A percentile compares a stretch with the other conserved stretches of the same genome.
phyloP scores from a whole-genome alignment of 2,329 filamentous ascomycete genomes.

The Aspergillus piperis region DNA sequence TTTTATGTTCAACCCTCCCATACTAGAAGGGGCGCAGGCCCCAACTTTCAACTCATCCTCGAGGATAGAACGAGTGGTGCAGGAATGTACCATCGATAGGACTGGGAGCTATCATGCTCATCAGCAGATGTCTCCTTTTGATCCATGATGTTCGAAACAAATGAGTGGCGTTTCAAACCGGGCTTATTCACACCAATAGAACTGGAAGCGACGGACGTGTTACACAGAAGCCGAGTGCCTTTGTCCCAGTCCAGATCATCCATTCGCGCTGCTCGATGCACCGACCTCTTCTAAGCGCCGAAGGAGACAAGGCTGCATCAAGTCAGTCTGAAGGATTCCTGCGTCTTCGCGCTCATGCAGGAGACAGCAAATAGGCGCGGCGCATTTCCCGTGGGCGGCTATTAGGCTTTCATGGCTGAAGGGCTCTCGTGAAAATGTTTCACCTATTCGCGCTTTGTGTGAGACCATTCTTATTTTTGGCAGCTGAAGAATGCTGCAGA shows the following conservation, averaged over 20 bases:
- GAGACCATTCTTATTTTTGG: slow-evolving; percentile 1
- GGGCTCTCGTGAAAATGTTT: background rate
- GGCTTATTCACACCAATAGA: background rate
- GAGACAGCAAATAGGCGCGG: slow-evolving; percentile 5
- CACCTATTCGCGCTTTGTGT: background rate
- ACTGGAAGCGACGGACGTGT: background rate
- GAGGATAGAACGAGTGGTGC: no score
- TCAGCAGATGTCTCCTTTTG: no score
- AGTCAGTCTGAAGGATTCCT: slow-evolving; percentile 1
- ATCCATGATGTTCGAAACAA: no score
- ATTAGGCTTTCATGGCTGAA: background rate
- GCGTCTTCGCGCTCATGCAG: background rate
- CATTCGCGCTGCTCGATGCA: background rate
- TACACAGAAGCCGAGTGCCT: background rate
- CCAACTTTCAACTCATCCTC: no score
- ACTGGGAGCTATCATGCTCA: background rate
- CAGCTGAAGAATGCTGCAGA: background rate
- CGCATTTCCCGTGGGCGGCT: background rate
- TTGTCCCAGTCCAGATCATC: background rate
- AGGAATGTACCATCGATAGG: no score
- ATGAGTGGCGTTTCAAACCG: background rate
- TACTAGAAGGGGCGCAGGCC: no score
- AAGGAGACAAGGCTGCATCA: background rate
- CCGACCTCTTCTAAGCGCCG: slow-evolving; percentile 7
- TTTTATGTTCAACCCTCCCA: no score